Evolutionary conservation across 345 rosid genomes (phyloP).

Genomic region (Melastoma malabathricum): DNA sequence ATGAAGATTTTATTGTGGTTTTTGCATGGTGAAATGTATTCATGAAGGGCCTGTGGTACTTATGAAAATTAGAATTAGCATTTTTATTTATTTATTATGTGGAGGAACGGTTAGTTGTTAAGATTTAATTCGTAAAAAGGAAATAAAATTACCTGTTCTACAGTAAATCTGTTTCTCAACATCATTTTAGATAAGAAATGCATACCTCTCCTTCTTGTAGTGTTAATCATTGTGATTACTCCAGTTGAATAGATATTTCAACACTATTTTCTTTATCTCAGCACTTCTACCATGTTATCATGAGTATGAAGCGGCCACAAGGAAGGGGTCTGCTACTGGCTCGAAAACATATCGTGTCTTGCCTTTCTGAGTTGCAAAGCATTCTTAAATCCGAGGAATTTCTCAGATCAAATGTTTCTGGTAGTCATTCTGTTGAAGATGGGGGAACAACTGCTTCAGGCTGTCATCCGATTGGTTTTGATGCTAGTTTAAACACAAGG

Average conservation of each 20-base stretch:
- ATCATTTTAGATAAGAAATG: too few relatives aligned
- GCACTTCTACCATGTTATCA: conserved; percentile 84
- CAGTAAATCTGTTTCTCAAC: too few relatives aligned
- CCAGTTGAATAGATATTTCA: conserved; percentile 5
- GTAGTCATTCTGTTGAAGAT: conserved; percentile 29
- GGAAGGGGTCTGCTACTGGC: conserved; percentile 93
- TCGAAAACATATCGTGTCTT: conserved; percentile 71
- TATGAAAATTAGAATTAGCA: too few relatives aligned
- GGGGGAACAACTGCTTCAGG: conserved; percentile 88
- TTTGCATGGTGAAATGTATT: too few relatives aligned
- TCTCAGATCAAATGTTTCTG: conserved; percentile 21
- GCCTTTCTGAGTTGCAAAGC: conserved; percentile 63
- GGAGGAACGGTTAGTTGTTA: too few relatives aligned
- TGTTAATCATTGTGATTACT: neutral
- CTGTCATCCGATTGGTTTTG: conserved; percentile 69
- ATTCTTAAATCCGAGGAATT: conserved; percentile 43
- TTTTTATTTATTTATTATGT: too few relatives aligned
- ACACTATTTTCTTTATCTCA: conserved; percentile 27
- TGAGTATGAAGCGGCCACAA: conserved; percentile 81
- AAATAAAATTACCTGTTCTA: too few relatives aligned
- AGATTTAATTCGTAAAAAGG: too few relatives aligned
- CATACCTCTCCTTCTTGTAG: neutral
- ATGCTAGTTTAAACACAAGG: conserved; percentile 72
- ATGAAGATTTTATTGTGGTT: too few relatives aligned
- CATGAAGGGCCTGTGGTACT: too few relatives aligned